phyloP scores from a whole-genome alignment of 2,329 filamentous ascomycete species.

The Setomelanomma holmii region DNA sequence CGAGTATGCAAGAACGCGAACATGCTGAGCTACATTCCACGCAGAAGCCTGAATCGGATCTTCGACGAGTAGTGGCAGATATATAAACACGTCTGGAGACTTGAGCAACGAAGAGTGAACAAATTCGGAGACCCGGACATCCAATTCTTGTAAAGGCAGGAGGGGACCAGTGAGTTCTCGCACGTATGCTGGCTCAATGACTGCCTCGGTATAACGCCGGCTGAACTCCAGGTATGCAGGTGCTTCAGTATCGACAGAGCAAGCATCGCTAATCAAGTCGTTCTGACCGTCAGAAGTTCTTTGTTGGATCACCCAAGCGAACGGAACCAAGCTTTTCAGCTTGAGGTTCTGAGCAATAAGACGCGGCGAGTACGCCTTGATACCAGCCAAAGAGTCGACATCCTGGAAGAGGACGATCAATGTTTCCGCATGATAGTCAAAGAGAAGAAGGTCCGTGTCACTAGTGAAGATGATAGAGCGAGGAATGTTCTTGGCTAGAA shows the following conservation, averaged over 20 bases:
- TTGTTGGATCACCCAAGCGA: constrained; percentile 50
- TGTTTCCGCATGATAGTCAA: constrained; percentile 69
- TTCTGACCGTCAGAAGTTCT: constrained; percentile 39
- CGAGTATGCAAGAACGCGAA: constrained; percentile 50
- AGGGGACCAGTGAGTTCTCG: neutral
- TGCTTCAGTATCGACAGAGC: constrained; percentile 21
- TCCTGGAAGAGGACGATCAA: constrained; percentile 74
- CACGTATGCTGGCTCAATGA: constrained; percentile 9
- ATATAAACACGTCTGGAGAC: constrained; percentile 54
- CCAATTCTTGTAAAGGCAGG: constrained; percentile 29
- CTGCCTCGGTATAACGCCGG: constrained; percentile 30
- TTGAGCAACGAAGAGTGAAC: constrained; percentile 26
- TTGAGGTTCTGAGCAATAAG: constrained; percentile 56
- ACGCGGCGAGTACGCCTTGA: constrained; percentile 52
- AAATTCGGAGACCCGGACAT: constrained; percentile 44
- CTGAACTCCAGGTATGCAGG: constrained; percentile 38
- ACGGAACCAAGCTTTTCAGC: constrained; percentile 48
- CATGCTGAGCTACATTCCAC: constrained; percentile 48
- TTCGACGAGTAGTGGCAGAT: constrained; percentile 68
- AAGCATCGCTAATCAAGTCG: constrained; percentile 34
- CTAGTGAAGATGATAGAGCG: constrained; percentile 74
- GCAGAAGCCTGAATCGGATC: constrained; percentile 53
- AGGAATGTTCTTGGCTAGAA: constrained; percentile 61
- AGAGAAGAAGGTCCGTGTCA: constrained; percentile 86
- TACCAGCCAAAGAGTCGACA: constrained; percentile 53